A percentile compares a stretch with the other conserved stretches of the same genome.
These are phyloP conservation scores for Strobilomyces confusus DNA, from an alignment of 768 basidiomycete genomes.

Conservation along the genomic window DNA sequence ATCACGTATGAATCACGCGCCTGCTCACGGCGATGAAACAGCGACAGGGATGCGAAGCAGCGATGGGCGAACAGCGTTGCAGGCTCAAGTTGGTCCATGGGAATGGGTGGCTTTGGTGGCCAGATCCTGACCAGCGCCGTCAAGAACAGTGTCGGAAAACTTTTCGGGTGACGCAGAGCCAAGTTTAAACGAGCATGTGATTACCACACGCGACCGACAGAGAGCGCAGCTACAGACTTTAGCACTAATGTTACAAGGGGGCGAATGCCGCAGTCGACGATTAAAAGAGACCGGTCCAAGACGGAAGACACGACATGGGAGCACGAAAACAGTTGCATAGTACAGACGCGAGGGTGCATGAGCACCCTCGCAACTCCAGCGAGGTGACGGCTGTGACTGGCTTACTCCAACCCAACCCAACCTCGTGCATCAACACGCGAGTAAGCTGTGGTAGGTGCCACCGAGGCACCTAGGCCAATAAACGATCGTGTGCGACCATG, in stretches of 20 bases:
- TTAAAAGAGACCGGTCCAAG: constrained; percentile 19
- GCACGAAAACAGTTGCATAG: constrained; percentile 22
- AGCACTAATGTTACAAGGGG: constrained; percentile 31
- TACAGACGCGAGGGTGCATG: constrained; percentile 15
- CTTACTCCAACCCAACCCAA: constrained; percentile 57
- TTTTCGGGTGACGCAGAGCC: constrained; percentile 51
- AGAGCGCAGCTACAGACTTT: constrained; percentile 12
- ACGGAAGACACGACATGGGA: constrained; percentile 23
- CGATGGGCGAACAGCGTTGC: constrained; percentile 80
- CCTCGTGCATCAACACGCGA: constrained; percentile 82
- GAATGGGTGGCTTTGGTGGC: constrained; percentile 79
- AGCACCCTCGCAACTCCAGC: constrained; percentile 6
- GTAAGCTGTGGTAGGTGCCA: constrained; percentile 76
- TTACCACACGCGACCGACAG: constrained; percentile 3
- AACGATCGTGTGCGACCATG: constrained; percentile 70
- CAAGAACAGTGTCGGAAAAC: constrained; percentile 72
- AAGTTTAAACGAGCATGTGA: constrained; percentile 8
- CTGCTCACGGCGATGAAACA: constrained; percentile 26
- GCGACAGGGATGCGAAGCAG: constrained; percentile 90
- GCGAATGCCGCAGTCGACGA: constrained; percentile 23
- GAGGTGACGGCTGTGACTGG: constrained; percentile 9
- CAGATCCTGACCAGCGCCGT: constrained; percentile 80
- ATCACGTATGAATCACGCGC: constrained; percentile 5
- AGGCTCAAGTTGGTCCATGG: constrained; percentile 66
- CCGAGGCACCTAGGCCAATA: constrained; percentile 63